Evolutionary conservation across 345 rosid genomes (phyloP).

Genomic region (Schrenkiella parvula): DNA sequence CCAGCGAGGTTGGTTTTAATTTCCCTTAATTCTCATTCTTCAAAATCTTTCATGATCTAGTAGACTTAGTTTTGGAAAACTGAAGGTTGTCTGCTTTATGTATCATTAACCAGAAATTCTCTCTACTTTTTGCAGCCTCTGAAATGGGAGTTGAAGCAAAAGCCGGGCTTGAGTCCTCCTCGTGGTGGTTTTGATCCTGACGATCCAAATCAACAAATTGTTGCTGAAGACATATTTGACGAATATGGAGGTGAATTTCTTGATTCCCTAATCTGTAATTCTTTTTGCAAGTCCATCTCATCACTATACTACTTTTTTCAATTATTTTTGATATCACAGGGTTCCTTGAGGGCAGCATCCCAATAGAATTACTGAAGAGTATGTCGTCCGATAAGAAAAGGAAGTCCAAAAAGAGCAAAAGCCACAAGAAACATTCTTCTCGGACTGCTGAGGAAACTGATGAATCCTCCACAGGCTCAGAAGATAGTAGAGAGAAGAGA

Average conservation of each 20-base stretch:
- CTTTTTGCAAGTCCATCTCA: not conserved
- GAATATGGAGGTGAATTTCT: conserved; percentile 83
- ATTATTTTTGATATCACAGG: conserved; percentile 41
- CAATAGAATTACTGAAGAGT: conserved; percentile 52
- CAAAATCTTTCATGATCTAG: not conserved
- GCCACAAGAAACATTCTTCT: conserved; percentile 44
- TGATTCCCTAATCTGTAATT: not conserved
- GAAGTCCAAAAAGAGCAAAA: conserved; percentile 47
- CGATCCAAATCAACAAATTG: conserved; percentile 96
- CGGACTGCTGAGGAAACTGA: conserved; percentile 37
- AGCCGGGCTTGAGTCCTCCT: conserved; percentile 97
- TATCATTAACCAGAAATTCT: not conserved
- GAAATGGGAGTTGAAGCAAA: conserved; percentile 97
- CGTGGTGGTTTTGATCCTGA: conserved; percentile 88
- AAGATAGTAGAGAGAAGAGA: conserved; percentile 30
- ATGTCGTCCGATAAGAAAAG: conserved; percentile 42
- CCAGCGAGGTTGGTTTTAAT: conserved; percentile 58
- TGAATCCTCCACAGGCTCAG: conserved; percentile 38
- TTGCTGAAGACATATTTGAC: conserved; percentile 94
- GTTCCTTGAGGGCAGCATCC: conserved; percentile 67
- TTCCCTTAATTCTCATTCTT: not conserved
- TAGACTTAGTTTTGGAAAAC: not conserved
- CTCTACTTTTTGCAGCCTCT: conserved; percentile 51
- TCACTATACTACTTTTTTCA: conserved; percentile 3
- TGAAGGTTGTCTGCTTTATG: not conserved